Base-by-base conservation (phyloP, 2,329 filamentous ascomycete species). In the Penicillium sp. region DNA sequence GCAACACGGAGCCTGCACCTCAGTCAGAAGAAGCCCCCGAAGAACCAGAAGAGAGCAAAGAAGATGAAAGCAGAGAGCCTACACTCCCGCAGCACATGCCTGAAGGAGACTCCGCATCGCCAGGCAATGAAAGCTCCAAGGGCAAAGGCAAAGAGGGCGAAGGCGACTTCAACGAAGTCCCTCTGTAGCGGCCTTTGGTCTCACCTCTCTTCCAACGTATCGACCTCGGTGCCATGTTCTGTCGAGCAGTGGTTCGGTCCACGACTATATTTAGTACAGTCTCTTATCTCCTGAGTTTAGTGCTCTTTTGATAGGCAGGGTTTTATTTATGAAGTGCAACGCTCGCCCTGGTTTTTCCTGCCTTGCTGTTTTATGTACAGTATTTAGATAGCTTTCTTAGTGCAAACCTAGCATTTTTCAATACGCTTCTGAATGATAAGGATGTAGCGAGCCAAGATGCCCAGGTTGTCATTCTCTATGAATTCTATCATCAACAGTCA, bases 121-220 rank as follows among this genome's bases (percentile, higher is more conserved):
- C 53, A 16, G 48, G 29, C 37, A 44, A 51, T 45, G 49, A 46
- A 24, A 49, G 34, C n/a, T 46, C 49, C 3, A 64, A 65, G 50
- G 47, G 48, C 27, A 66, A 66, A 46, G 52, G 56, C 23, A 66
- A 64, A 46, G 63, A 66, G 49, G 54, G 59, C 11, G 64, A 67
- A 35, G 52, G 60, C 4, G 64, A 67, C 44, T 67, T 67, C 41
- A 67, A 65, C 24, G 64, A 68, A 54, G 62, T 67, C 13, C 62
- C 65, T 26, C 58, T 68, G 40, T 66, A 54, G 56, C 46, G 32
- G 29, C 24, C 28, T 50, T 40, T 9, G 37, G 50, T 42, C 40
- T 27, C 36, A 31, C 27, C 35, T 13, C 44, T 49, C 18, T 44
- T 49, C 42, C 31, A 40, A 34, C 20, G 23, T 38, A 18, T 9